Conservation (phyloP, 1,139 yeast genomes). For the Yamadazyma spencermartinsiae region DNA sequence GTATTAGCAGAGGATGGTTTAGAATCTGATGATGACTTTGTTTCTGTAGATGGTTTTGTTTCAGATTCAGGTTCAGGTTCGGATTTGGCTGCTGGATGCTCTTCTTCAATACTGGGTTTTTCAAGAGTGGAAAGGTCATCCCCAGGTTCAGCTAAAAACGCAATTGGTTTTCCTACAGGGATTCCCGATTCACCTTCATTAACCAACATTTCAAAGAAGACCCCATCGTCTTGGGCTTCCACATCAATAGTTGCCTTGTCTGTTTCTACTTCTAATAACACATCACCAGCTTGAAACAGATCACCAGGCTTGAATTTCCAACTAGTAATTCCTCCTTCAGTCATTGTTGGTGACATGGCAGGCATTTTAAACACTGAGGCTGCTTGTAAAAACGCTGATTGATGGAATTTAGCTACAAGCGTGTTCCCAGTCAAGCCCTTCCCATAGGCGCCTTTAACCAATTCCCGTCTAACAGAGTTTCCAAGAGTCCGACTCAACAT, state of each 20-base stretch:
- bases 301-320: constrained; percentile 92
- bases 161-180: constrained; percentile 88
- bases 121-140: constrained; percentile 73
- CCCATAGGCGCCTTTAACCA: neutral
- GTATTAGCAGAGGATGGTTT: constrained; percentile 7
- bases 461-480: neutral
- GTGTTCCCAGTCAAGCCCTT: neutral
- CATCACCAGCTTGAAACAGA: constrained; percentile 78
- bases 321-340: constrained; percentile 91
- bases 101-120: constrained; percentile 47
- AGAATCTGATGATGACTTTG: constrained; percentile 6
- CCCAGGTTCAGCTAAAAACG: constrained; percentile 81
- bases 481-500: neutral
- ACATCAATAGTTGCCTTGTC: constrained; percentile 93
- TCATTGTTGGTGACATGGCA: constrained; percentile 99
- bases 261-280: constrained; percentile 83
- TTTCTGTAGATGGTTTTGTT: constrained; percentile 8
- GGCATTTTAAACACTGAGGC: constrained; percentile 86
- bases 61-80: constrained; percentile 17
- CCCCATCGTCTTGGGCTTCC: constrained; percentile 92
- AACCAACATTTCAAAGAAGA: constrained; percentile 72
- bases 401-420: constrained; percentile 14
- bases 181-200: constrained; percentile 75
- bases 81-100: constrained; percentile 14
- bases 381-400: constrained; percentile 24